Base-by-base conservation (phyloP, 768 basidiomycete species). In the Suillus bovinus region DNA sequence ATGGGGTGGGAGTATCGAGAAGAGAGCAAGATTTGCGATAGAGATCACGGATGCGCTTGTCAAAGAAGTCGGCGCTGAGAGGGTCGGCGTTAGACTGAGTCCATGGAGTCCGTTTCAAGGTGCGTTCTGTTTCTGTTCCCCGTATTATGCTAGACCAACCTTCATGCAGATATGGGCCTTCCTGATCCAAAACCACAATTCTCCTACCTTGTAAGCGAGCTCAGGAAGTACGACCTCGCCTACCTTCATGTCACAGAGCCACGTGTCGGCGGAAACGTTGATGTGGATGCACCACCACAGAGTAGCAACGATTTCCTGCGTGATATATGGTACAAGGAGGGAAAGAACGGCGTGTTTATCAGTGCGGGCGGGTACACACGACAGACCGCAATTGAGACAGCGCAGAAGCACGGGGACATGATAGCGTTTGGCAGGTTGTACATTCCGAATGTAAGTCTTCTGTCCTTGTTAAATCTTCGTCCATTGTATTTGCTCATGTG, bases 1-100 rank as follows among this genome's bases (percentile, higher is more conserved):
- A 53, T 86, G 81, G 70, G 84, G 84, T 8, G 84, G 84, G 5
- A 76, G 75, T 38, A 67, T 82, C 49, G 81, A 83, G 65, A 82
- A 82, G 60, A 69, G 85, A 10, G 68, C 74, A 1, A 73, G 81
- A 16, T 85, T 87, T 68, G 63, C 71, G 2, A 72, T 81, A n/a
- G 78, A 82, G 66, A 73, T 84, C 39, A 66, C 80, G n/a, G 69
- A 78, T 22, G 80, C 80, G 7, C 72, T 84, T 42, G 63, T 70
- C 13, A 65, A 74, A 1, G 79, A 77, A 2, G 71, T 85, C 42
- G 84, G 86, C 2, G 67, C 72, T 31, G 78, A 82, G 42, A 74
- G 74, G 27, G 74, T 76, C 8, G 81, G 74, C 1, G 73, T 84
- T 53, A 74, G 83, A 8, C 47, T 84, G 24, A 79, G 77, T 60